Evolutionary conservation across 106 monocot genomes (phyloP).

Genomic region (Narthecium ossifragum): DNA sequence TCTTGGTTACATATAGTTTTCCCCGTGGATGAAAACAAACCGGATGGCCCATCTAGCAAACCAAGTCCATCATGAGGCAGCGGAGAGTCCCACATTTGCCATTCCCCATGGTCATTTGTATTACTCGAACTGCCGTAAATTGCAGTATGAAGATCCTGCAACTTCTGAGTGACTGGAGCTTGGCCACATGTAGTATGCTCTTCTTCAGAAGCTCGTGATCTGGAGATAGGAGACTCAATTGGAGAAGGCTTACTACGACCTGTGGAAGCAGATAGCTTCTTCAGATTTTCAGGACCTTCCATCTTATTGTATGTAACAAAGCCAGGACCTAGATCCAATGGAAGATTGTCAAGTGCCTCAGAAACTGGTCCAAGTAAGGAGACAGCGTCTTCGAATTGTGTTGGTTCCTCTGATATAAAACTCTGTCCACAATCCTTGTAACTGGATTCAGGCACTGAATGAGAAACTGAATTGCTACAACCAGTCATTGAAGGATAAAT

Average conservation of each 20-base stretch:
- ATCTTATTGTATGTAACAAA: constrained; percentile 26
- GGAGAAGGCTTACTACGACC: constrained; percentile 67
- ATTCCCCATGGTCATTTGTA: constrained; percentile 43
- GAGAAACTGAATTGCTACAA: constrained; percentile 6
- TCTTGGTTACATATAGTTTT: constrained; percentile 28
- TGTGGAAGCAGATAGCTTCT: constrained; percentile 21
- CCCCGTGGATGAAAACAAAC: constrained; percentile 34
- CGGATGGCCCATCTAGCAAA: constrained; percentile 38
- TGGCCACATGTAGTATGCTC: constrained; percentile 21
- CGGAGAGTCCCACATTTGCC: constrained; percentile 87
- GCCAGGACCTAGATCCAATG: constrained; percentile 45
- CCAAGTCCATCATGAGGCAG: constrained; percentile 52
- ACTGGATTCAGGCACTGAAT: constrained; percentile 9
- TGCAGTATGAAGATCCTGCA: constrained; percentile 17
- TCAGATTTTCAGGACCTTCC: constrained; percentile 24
- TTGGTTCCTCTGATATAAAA: constrained; percentile 43
- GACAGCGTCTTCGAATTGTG: constrained; percentile 76
- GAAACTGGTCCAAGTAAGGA: constrained; percentile 61
- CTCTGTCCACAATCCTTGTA: constrained; percentile 27
- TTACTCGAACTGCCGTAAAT: constrained; percentile 25
- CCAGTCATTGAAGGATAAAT: constrained; percentile 12
- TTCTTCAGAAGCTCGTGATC: constrained; percentile 35
- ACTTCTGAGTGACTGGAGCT: constrained; percentile 12
- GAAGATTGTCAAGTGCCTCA: constrained; percentile 66
- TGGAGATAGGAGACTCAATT: constrained; percentile 70